Evolutionary conservation across 148 eudicot species (phyloP).

Genomic region (Chenopodium formosanum): DNA sequence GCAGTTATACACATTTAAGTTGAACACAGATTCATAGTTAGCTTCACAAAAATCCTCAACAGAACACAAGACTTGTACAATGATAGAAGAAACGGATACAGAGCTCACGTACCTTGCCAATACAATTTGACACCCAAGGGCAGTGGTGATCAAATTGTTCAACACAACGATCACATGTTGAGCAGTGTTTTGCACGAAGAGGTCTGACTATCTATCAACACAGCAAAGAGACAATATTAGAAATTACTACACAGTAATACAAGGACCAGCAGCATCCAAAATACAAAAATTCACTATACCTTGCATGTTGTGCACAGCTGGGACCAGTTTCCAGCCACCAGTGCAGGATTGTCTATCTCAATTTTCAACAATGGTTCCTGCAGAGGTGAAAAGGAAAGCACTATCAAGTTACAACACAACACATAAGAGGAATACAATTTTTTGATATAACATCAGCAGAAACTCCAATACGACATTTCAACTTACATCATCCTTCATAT

Average conservation of each 20-base stretch:
- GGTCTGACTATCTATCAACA: slow-evolving; percentile 86
- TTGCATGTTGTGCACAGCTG: slow-evolving; percentile 99
- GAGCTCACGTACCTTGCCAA: slow-evolving; percentile 73
- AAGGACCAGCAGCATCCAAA: slow-evolving; percentile 2
- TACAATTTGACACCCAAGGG: slow-evolving; percentile 97
- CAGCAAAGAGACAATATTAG: slow-evolving; percentile 13
- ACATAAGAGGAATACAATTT: not conserved
- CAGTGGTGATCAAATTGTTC: slow-evolving; percentile 99
- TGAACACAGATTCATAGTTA: not conserved
- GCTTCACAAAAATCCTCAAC: not conserved
- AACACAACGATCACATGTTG: slow-evolving; percentile 98
- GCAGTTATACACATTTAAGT: not conserved
- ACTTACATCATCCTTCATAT: slow-evolving; percentile 96
- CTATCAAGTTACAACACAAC: not conserved
- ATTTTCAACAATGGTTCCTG: slow-evolving; percentile 92
- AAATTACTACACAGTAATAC: slow-evolving; percentile 5
- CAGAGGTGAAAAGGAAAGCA: slow-evolving; percentile 7
- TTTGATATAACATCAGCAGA: slow-evolving; percentile 2
- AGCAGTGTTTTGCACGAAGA: slow-evolving; percentile 96
- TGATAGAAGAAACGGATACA: not conserved
- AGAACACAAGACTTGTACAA: slow-evolving; percentile 1
- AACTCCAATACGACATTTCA: slow-evolving; percentile 12
- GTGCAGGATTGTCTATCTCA: slow-evolving; percentile 77
- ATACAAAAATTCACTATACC: slow-evolving; percentile 36
- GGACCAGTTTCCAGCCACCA: slow-evolving; percentile 96